Evolutionary conservation across 2,329 filamentous ascomycete species (phyloP), one percentile per base, ranked within the genome.

Genomic region (Aspergillus pseudoviridinutans): DNA sequence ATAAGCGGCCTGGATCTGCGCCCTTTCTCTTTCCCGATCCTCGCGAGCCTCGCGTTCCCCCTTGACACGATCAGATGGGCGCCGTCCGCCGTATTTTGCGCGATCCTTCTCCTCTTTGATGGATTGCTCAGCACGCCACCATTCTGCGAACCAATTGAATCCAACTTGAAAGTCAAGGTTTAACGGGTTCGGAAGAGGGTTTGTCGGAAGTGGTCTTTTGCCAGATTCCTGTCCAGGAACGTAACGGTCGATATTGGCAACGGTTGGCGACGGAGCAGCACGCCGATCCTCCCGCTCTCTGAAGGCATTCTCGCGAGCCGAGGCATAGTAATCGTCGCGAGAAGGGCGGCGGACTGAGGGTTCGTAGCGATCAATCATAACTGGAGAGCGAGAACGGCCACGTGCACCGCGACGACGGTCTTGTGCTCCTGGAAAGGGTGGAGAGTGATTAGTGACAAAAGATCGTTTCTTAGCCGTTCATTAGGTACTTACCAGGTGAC

Each of bases 141-240:
- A 88, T 69, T 88, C 85, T 1, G 84, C 84, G 61, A 86, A 88
- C 76, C 80, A 88, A 61, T 84, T 87, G 73, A 87, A 87, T 3
- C 85, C 85, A 41, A 87, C 85, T 68, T 87, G 85, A 46, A 83
- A 87, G 53, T 87, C 84, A 17, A 87, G 77, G n/a, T 78, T 77
- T 67, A 87, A 77, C 2, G 85, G 85, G 60, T 87, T 84, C 2
- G 81, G 80, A 3, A 88, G 74, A 2, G 83, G 84, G 61, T 87
- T 88, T 14, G 73, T 74, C 7, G 78, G 78, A 54, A 81, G 74
- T 14, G 79, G 74, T 7, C 84, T 81, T 49, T 82, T 79, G 29
- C 78, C 78, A 47, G 72, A 72, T 54, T 86, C 83, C 65, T 87
- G 82, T 22, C 84, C 84, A 1, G 85, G 85, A 12, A 87, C 82